These are phyloP conservation scores for Stylonectria norvegica DNA, from an alignment of 2,329 filamentous ascomycete species.

Conservation along the genomic window DNA sequence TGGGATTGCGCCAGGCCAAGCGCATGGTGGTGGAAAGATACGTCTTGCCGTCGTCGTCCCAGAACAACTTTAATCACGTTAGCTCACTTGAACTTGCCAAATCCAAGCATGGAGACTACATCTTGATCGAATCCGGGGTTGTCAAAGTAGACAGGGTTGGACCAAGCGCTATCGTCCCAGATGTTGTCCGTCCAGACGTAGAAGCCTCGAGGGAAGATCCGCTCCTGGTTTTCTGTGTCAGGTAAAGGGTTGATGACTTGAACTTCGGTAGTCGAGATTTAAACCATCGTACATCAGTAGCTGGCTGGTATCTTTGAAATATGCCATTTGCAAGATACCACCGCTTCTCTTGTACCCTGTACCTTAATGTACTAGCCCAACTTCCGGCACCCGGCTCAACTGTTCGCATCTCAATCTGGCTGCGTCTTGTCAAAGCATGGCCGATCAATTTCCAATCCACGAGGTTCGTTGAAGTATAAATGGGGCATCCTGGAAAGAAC, in stretches of 20 bases:
- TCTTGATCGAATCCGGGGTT: slow-evolving; percentile 53
- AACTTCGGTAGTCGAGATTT: background rate
- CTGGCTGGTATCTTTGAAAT: slow-evolving; percentile 42
- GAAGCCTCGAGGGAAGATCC: slow-evolving; percentile 51
- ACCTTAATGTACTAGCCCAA: slow-evolving; percentile 47
- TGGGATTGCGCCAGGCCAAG: slow-evolving; percentile 33
- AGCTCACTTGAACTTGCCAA: background rate
- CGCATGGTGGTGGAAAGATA: slow-evolving; percentile 46
- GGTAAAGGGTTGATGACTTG: no score
- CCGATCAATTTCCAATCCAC: slow-evolving; percentile 51
- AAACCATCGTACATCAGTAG: slow-evolving; percentile 26
- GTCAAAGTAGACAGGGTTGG: slow-evolving; percentile 52
- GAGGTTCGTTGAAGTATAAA: slow-evolving; percentile 55
- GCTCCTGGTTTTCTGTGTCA: no score
- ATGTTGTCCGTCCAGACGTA: slow-evolving; percentile 52
- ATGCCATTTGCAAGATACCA: slow-evolving; percentile 47
- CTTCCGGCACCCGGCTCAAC: slow-evolving; percentile 49
- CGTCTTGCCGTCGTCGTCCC: slow-evolving; percentile 46
- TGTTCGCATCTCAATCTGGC: slow-evolving; percentile 50
- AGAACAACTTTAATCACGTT: slow-evolving; percentile 34
- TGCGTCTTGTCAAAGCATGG: slow-evolving; percentile 48
- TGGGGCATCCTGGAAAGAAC: slow-evolving; percentile 58
- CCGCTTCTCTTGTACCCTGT: slow-evolving; percentile 35
- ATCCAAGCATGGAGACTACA: background rate
- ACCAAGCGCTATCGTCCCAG: slow-evolving; percentile 49